Evolutionary conservation across 495 filamentous ascomycete genomes (phyloP).

Genomic region (Aspergillus ellipticus): DNA sequence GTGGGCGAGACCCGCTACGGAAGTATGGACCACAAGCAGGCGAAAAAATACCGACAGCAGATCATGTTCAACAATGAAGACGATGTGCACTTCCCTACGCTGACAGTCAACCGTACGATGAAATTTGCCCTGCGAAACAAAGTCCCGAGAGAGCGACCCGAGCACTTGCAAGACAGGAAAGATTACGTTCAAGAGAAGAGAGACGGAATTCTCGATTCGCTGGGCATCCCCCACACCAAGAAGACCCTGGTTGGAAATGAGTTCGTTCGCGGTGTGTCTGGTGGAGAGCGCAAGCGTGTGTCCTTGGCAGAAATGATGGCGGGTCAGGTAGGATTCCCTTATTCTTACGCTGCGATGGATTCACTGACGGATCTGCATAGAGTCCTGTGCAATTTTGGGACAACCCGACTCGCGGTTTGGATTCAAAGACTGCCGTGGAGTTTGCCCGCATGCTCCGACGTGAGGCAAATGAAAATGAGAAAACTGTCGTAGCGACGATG

Average conservation of each 20-base stretch:
- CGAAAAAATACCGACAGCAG: slow-evolving; percentile 33
- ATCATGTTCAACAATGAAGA: slow-evolving; percentile 50
- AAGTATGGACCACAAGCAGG: slow-evolving; percentile 33
- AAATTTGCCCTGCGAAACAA: slow-evolving; percentile 73
- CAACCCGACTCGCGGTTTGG: slow-evolving; percentile 73
- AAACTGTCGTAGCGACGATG: slow-evolving; percentile 69
- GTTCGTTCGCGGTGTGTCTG: slow-evolving; percentile 75
- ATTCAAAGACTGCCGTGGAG: slow-evolving; percentile 76
- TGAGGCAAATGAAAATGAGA: slow-evolving; percentile 61
- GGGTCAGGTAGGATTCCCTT: slow-evolving; percentile 50
- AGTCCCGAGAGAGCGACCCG: slow-evolving; percentile 58
- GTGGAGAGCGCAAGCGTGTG: slow-evolving; percentile 81
- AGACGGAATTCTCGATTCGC: slow-evolving; percentile 72
- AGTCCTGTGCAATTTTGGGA: slow-evolving; percentile 85
- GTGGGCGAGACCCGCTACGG: slow-evolving; percentile 30
- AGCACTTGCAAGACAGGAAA: slow-evolving; percentile 46
- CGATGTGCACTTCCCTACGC: slow-evolving; percentile 76
- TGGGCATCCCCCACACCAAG: slow-evolving; percentile 72
- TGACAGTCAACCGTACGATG: slow-evolving; percentile 77
- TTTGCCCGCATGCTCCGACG: slow-evolving; percentile 67
- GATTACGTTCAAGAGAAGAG: slow-evolving; percentile 61
- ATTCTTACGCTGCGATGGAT: slow-evolving; percentile 1
- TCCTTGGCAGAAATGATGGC: slow-evolving; percentile 72
- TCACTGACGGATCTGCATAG: slow-evolving; percentile 7
- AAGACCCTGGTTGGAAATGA: slow-evolving; percentile 82